Percentiles rank a stretch among this genome's conserved stretches.
Evolutionary conservation across 2,329 filamentous ascomycete genomes (phyloP).

Genomic region (Neonectria faginata): DNA sequence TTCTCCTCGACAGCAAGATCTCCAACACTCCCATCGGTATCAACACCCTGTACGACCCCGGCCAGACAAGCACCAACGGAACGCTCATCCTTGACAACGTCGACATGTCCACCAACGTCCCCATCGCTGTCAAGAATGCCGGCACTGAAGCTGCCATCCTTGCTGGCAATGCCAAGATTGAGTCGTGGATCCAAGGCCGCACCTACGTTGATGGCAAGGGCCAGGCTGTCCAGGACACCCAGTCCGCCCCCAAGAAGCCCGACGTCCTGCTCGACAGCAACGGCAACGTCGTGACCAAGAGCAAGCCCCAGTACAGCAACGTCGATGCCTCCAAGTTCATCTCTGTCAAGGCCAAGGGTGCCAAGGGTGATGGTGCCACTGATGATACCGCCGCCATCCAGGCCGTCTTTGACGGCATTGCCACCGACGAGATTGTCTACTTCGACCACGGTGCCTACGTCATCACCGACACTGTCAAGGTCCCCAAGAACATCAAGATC

Average conservation of each 20-base stretch:
- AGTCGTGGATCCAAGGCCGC: constrained; percentile 83
- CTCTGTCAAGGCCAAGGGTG: constrained; percentile 84
- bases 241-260: constrained; percentile 71
- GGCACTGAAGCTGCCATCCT: constrained; percentile 72
- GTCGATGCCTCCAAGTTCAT: constrained; percentile 77
- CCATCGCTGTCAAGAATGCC: constrained; percentile 72
- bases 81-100: constrained; percentile 91
- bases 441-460: constrained; percentile 82
- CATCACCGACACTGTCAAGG: constrained; percentile 75
- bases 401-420: constrained; percentile 76
- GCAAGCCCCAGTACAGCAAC: constrained; percentile 88
- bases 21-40: constrained; percentile 81
- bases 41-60: constrained; percentile 76
- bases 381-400: constrained; percentile 92
- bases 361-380: constrained; percentile 86
- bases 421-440: constrained; percentile 74
- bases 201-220: constrained; percentile 67
- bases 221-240: constrained; percentile 69
- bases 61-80: constrained; percentile 76
- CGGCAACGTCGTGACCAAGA: constrained; percentile 82
- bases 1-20: constrained; percentile 85
- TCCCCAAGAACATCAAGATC: constrained; percentile 85
- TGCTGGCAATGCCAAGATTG: constrained; percentile 74
- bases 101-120: constrained; percentile 77
- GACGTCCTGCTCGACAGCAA: constrained; percentile 69